Evolutionary conservation across 169 alveolate species (phyloP), one percentile per base, ranked within the genome.

Genomic region (Plasmodium vivax): DNA sequence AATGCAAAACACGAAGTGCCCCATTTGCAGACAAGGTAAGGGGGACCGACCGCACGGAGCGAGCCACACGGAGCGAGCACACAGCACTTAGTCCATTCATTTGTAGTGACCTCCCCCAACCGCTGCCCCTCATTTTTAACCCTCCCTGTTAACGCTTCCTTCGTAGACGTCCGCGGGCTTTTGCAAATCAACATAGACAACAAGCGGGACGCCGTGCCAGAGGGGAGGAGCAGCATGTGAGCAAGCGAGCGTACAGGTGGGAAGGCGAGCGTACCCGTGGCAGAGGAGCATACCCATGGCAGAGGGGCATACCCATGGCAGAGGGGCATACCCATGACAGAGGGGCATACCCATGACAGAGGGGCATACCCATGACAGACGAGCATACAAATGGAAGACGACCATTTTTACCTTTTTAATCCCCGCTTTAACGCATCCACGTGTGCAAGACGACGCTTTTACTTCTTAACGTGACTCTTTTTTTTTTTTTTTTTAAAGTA

Each of bases 1-100:
- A 84, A 93, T 93, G 94, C 97, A 96, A 72, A 96, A 96, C 80
- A 94, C 95, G 75, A 95, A 83, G 58, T 96, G 97, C 85, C 97
- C 97, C 32, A 96, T 96, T 30, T 96, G 97, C 56, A 62, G 97
- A 43, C 96, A 96, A 93, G 95, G 97, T 91, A 94, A 77, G 83
- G 8, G 9, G 2, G 41, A 51, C 47, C 38, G 34, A 27, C 19
- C 19, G 8, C 2, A 54, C 19, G 71, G 14, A 14, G 8, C 71
- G 71, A 14, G n/a, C 12, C 75, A 62, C 6, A 16, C 12, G 14
- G 75, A 62, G 19, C 58, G 58, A 47, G 12, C 16, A 47, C 10
- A 47, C 58, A 47, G 7, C n/a, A 10, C 5, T 47, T 12, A 47
- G 58, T 12, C n/a, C n/a, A 47, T 47, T 47, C 58, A 47, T 47